These are phyloP conservation scores for Recurvomyces mirabilis DNA, from an alignment of 495 filamentous ascomycete species.

Conservation along the genomic window DNA sequence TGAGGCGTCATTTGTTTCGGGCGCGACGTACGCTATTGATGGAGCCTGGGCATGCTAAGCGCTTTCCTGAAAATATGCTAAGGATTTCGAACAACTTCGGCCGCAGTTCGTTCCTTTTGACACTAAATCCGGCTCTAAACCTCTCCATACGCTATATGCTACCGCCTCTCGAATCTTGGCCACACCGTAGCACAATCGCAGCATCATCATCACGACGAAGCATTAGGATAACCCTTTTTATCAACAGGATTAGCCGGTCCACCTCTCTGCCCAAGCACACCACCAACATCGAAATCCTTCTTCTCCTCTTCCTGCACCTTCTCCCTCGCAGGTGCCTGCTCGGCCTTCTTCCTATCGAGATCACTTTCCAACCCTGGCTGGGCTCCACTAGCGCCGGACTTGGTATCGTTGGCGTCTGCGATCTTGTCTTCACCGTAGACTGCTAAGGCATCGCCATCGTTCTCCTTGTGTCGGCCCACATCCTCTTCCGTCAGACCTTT, in stretches of 20 bases:
- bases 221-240: slow-evolving; percentile 24
- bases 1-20: too few species aligned
- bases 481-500: slow-evolving; percentile 25
- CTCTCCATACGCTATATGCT: too few species aligned
- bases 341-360: slow-evolving; percentile 36
- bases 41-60: too few species aligned
- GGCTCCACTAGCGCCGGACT: slow-evolving; percentile 16
- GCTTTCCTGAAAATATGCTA: too few species aligned
- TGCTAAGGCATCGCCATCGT: slow-evolving; percentile 32
- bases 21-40: too few species aligned
- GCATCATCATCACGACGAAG: too few species aligned
- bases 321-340: slow-evolving; percentile 29
- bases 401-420: slow-evolving; percentile 25
- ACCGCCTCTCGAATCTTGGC: too few species aligned
- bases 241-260: slow-evolving; percentile 33
- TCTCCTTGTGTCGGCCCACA: slow-evolving; percentile 29
- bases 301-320: slow-evolving; percentile 24
- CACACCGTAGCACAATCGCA: too few species aligned
- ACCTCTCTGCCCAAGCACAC: slow-evolving; percentile 30
- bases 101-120: too few species aligned
- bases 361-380: slow-evolving; percentile 28
- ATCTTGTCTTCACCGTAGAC: slow-evolving; percentile 30
- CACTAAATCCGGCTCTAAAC: too few species aligned
- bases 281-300: slow-evolving; percentile 26
- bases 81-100: too few species aligned